Evolutionary conservation across 805 yeast species (phyloP).

Genomic region (Metschnikowia anglica): DNA sequence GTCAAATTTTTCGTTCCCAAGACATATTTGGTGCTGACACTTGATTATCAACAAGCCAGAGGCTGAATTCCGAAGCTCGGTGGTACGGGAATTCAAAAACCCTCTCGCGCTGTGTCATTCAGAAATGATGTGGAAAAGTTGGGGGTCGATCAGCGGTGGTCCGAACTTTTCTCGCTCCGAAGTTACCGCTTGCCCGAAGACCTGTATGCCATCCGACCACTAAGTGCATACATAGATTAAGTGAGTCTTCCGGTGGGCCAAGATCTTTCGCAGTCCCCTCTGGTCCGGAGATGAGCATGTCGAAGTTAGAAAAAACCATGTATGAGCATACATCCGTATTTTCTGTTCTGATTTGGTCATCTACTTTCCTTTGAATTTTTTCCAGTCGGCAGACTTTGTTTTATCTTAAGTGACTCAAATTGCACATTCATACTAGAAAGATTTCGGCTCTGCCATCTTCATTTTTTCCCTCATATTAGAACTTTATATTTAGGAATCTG

Average conservation of each 20-base stretch:
- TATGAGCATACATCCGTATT: conserved; percentile 1
- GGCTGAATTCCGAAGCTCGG: no score
- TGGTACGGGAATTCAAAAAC: no score
- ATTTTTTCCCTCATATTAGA: background rate
- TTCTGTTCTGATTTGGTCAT: background rate
- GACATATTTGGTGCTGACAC: no score
- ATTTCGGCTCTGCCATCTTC: background rate
- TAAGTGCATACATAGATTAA: conserved; percentile 10
- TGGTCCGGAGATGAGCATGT: conserved; percentile 12
- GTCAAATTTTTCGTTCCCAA: no score
- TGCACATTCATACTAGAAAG: background rate
- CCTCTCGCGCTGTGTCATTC: no score
- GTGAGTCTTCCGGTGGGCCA: conserved; percentile 7
- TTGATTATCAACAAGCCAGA: background rate
- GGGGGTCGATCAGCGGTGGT: background rate
- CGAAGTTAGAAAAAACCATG: conserved; percentile 1
- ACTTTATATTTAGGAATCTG: background rate
- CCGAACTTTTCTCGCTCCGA: background rate
- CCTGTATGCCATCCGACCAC: conserved; percentile 8
- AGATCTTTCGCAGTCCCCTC: conserved; percentile 11
- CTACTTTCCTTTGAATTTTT: conserved; percentile 1
- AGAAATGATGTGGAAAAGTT: no score
- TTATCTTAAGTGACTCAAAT: background rate
- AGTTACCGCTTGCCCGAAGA: conserved; percentile 11
- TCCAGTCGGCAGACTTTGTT: background rate